phyloP scores from a whole-genome alignment of 75 land plant species.

The Azolla pinnata region DNA sequence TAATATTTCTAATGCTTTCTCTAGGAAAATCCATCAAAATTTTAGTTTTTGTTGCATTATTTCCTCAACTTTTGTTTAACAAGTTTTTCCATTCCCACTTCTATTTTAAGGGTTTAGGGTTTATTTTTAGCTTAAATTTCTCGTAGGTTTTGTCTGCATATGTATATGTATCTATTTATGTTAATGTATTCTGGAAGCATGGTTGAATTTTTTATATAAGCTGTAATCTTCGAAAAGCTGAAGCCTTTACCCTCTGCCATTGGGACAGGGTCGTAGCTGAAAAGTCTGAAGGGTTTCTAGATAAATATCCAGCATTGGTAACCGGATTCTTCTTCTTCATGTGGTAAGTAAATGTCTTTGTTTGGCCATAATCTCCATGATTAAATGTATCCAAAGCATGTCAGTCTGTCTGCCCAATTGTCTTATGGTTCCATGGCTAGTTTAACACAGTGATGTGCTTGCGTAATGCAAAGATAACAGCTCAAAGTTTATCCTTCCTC shows the following conservation, averaged over 20 bases:
- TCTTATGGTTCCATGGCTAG: not conserved
- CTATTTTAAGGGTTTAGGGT: not conserved
- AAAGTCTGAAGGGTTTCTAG: constrained; percentile 6
- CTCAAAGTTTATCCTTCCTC: too few species aligned
- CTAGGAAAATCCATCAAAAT: too few species aligned
- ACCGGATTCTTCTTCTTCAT: constrained; percentile 40
- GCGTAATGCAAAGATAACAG: not conserved
- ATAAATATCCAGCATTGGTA: constrained; percentile 23
- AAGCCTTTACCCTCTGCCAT: too few species aligned
- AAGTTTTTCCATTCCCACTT: not conserved
- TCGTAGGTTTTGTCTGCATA: not conserved
- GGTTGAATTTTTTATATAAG: too few species aligned
- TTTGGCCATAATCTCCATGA: not conserved
- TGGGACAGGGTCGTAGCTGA: constrained; percentile 1
- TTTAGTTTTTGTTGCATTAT: too few species aligned
- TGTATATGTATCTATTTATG: not conserved
- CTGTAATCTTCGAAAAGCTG: too few species aligned
- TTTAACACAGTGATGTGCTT: not conserved
- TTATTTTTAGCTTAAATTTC: not conserved
- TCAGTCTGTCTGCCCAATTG: not conserved
- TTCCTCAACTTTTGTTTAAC: not conserved
- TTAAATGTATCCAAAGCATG: not conserved
- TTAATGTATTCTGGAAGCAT: too few species aligned
- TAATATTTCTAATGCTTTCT: too few species aligned
- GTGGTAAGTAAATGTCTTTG: constrained; percentile 19